Conservation (phyloP, 805 yeast genomes). For the Yamadazyma olivae region DNA sequence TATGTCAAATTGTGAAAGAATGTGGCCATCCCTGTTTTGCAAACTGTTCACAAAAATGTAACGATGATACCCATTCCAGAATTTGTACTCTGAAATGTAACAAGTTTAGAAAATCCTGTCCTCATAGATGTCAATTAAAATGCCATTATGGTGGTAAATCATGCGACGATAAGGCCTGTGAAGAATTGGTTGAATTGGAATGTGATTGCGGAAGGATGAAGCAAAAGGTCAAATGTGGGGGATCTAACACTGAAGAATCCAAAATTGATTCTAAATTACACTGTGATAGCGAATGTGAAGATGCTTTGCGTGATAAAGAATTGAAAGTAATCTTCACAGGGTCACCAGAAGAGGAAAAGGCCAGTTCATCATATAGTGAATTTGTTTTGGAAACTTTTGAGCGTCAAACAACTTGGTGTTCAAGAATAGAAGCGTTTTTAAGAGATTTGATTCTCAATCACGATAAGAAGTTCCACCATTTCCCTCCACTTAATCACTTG, state of each 20-base stretch:
- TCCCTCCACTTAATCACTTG: constrained; percentile 68
- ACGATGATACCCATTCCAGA: constrained; percentile 28
- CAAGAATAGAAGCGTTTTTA: constrained; percentile 55
- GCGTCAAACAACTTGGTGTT: constrained; percentile 68
- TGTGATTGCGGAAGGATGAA: constrained; percentile 67
- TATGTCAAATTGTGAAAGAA: constrained; percentile 27
- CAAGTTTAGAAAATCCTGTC: constrained; percentile 51
- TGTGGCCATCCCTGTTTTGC: constrained; percentile 50
- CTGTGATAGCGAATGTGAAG: constrained; percentile 72
- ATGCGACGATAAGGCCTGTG: constrained; percentile 55
- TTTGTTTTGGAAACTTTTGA: constrained; percentile 44
- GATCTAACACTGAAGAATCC: constrained; percentile 32
- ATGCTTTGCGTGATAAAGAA: constrained; percentile 55
- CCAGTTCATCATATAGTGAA: constrained; percentile 40
- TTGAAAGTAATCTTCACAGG: constrained; percentile 60
- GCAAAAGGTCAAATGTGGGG: constrained; percentile 54
- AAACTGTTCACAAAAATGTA: constrained; percentile 60
- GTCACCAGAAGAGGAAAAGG: constrained; percentile 13
- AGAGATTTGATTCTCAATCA: constrained; percentile 4
- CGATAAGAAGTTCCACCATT: constrained; percentile 45
- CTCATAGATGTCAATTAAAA: constrained; percentile 58
- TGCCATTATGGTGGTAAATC: constrained; percentile 58
- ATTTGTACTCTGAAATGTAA: constrained; percentile 61
- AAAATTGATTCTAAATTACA: constrained; percentile 38
- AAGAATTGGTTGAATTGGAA: constrained; percentile 43